These are phyloP conservation scores for Trapa incisa DNA, from an alignment of 345 rosid species.

Conservation along the genomic window DNA sequence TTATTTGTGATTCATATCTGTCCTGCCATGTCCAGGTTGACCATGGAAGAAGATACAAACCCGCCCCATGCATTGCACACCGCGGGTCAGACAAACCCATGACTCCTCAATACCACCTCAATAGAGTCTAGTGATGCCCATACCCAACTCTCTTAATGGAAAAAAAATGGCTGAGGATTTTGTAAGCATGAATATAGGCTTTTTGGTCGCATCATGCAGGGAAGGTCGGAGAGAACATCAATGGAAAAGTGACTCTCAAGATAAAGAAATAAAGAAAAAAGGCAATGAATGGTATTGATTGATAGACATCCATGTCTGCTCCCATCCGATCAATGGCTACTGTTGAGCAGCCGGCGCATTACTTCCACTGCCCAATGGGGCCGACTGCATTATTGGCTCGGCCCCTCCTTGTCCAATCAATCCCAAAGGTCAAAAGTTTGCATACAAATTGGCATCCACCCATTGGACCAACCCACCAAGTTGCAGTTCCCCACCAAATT, in stretches of 20 bases:
- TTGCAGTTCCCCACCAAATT: background rate
- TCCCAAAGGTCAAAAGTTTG: background rate
- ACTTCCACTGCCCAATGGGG: background rate
- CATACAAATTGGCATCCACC: background rate
- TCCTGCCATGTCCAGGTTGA: too few relatives aligned
- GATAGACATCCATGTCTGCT: background rate
- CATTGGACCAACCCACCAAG: background rate
- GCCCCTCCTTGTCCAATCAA: constrained; percentile 1
- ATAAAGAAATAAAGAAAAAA: background rate
- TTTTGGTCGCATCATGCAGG: background rate
- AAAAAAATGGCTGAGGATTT: background rate
- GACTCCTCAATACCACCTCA: too few relatives aligned
- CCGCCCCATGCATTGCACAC: too few relatives aligned
- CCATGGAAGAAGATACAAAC: too few relatives aligned
- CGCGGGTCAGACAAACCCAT: too few relatives aligned
- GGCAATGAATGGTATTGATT: background rate
- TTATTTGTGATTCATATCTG: too few relatives aligned
- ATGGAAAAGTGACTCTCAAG: too few relatives aligned
- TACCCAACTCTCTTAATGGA: too few relatives aligned
- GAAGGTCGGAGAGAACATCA: background rate
- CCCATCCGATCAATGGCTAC: background rate
- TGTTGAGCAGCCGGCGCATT: background rate
- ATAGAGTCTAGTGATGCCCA: too few relatives aligned
- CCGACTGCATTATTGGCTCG: constrained; percentile 1
- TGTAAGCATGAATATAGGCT: background rate